Base-by-base conservation (phyloP, 768 basidiomycete species). In the Mycena floridula region DNA sequence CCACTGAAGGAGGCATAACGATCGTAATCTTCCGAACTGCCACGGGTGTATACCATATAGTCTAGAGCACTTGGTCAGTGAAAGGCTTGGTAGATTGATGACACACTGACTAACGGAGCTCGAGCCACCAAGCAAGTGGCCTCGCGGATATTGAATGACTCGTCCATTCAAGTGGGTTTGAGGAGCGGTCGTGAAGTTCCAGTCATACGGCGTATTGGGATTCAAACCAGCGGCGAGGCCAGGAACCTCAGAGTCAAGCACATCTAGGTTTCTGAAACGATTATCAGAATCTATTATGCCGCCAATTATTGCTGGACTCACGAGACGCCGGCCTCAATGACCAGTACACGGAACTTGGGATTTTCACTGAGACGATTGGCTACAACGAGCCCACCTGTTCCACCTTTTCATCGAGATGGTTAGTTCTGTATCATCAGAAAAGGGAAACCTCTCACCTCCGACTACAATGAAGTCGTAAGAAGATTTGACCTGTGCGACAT, bases 11-110 rank as follows among this genome's bases (percentile, higher is more conserved):
- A 37, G 0, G 71, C 76, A 59, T 72, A 76, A 46, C 73, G 71
- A 47, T 81, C 73, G 44, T 69, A 82, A 50, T 81, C 79, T 13
- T 64, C 63, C 3, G 40, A 44, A 3, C 61, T 56, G 4, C 68
- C 68, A 2, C 61, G 54, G 2, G 57, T 63, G 32, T 59, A 65
- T 2, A 51, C n/a, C 53, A 54, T 50, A 37, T 37, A 25, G 38
- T 53, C 52, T 53, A n/a, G 4, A 39, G 2, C 13, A 12, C n/a
- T 15, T 42, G 5, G 15, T 16, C 12, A n/a, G 12, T 23, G 11
- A 42, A 21, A 15, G 6, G 12, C 12, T 15, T n/a, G 5, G 41
- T 12, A 27, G 15, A 42, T 28, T 38, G 4, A 7, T 3, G 18
- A 3, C 32, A 22, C 15, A 20, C 55, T 48, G 18, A 61, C 59